Base-by-base conservation (phyloP, 1,284 basidiomycete genomes). In the Tilletia setariae region DNA sequence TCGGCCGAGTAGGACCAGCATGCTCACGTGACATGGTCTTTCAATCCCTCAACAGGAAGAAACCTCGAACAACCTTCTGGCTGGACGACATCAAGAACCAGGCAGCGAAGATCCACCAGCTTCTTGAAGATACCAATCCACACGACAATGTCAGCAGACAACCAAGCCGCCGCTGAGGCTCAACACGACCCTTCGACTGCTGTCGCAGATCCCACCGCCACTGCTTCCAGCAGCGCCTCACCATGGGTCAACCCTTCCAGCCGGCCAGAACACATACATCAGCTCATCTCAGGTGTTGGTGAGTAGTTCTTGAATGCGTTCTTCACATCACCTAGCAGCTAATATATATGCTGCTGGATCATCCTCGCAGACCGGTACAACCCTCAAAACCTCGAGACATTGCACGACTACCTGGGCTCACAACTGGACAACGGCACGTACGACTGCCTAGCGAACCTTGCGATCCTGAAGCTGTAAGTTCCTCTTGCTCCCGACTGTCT, bases 321-420 rank as follows among this genome's bases (percentile, higher is more conserved):
- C 8, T 13, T 7, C 46, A 8, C 19, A 8, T 3, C 4, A 28
- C 6, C 28, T 16, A 9, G 32, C 35, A 15, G 28, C 21, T 63
- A 15, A 47, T 28, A 44, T 21, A 40, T 19, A 16, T 49, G 23
- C 19, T 25, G 6, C 23, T 49, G 21, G 21, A 63, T 2, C 23
- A 49, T 30, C 63, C 47, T 19, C 21, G 62, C 68, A 94, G 93
- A 97, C 86, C 89, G 94, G 72, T 97, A 97, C 85, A 97, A 97
- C 84, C 94, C 94, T 47, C 90, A 91, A 69, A 97, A 96, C 84
- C 89, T 95, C 70, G 86, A 89, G 51, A 91, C 94, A 73, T 88
- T 98, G 70, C 93, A 96, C 85, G 94, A 96, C 81, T 97, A 97
- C 85, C 89, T 98, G 69, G 91, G 90, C 81, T 89, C 92, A 81